These are phyloP conservation scores for Nakaseomyces delphensis DNA, from an alignment of 1,139 yeast genomes.

Conservation along the genomic window DNA sequence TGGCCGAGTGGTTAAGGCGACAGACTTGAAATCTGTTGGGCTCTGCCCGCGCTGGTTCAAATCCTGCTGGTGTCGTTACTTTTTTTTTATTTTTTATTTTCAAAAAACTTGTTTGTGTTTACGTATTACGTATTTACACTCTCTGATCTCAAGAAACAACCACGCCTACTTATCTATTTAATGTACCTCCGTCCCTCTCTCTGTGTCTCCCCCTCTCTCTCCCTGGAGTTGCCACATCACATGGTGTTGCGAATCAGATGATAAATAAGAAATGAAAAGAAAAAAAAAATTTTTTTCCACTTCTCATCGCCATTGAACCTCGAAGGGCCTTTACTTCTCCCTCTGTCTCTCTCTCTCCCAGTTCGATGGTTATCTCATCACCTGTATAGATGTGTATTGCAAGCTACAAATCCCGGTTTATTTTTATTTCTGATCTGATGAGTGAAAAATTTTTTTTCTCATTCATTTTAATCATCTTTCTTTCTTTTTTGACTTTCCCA, in stretches of 20 bases:
- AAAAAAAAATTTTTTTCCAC: not conserved
- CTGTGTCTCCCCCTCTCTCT: no score
- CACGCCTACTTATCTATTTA: no score
- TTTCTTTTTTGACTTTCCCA: no score
- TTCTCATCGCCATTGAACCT: no score
- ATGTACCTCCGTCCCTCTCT: not conserved
- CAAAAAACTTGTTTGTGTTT: not conserved
- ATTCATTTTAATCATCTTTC: no score
- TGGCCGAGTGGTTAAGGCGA: conserved; percentile 31
- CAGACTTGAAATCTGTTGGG: conserved; percentile 30
- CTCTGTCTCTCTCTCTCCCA: not conserved
- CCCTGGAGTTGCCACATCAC: not conserved
- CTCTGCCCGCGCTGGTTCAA: conserved; percentile 30
- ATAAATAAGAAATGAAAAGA: no score
- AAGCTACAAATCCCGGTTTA: no score
- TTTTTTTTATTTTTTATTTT: conserved; percentile 5
- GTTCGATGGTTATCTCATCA: no score
- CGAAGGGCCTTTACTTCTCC: no score
- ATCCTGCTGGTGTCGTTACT: conserved; percentile 28
- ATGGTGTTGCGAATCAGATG: no score
- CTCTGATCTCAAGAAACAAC: no score
- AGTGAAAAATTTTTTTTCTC: not conserved
- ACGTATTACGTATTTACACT: not conserved
- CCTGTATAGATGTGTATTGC: no score
- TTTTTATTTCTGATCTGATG: not conserved